phyloP scores from a whole-genome alignment of 2,329 filamentous ascomycete species.

The Coniella vitis region DNA sequence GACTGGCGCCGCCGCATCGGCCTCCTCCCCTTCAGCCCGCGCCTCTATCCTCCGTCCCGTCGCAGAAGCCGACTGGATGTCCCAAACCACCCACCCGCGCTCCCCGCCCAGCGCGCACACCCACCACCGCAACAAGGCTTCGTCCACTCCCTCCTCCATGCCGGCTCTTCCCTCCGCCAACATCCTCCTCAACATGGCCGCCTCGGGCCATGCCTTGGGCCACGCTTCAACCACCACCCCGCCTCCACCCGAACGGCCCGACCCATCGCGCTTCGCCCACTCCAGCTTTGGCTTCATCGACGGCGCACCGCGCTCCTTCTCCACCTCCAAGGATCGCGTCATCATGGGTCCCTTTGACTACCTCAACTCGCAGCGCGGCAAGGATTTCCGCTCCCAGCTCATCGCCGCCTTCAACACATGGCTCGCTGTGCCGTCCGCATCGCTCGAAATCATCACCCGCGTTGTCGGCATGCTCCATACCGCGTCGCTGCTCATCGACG shows the following conservation, averaged over 20 bases:
- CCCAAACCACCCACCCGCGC: conserved; percentile 29
- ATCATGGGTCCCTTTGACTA: conserved; percentile 76
- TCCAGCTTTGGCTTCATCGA: conserved; percentile 47
- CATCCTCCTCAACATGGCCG: conserved; percentile 30
- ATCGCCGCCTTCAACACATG: conserved; percentile 77
- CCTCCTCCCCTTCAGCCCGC: neutral
- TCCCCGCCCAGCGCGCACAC: conserved; percentile 5
- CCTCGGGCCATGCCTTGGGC: conserved; percentile 38
- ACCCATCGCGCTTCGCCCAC: conserved; percentile 46
- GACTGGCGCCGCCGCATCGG: conserved; percentile 37
- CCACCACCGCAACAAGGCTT: neutral
- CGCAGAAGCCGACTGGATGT: conserved; percentile 56
- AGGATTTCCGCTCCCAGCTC: conserved; percentile 75
- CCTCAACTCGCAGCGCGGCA: conserved; percentile 69
- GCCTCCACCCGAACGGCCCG: conserved; percentile 32
- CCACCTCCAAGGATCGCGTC: conserved; percentile 67
- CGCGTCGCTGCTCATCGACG: conserved; percentile 75
- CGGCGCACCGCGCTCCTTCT: conserved; percentile 50
- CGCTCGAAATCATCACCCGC: conserved; percentile 67
- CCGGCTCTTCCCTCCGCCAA: conserved; percentile 24
- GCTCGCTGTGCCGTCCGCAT: conserved; percentile 65
- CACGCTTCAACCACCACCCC: conserved; percentile 43
- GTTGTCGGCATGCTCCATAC: conserved; percentile 84
- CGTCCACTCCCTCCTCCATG: conserved; percentile 11
- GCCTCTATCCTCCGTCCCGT: conserved; percentile 42